Evolutionary conservation across 345 rosid species (phyloP).

Genomic region (Eucalyptus lansdowneana): DNA sequence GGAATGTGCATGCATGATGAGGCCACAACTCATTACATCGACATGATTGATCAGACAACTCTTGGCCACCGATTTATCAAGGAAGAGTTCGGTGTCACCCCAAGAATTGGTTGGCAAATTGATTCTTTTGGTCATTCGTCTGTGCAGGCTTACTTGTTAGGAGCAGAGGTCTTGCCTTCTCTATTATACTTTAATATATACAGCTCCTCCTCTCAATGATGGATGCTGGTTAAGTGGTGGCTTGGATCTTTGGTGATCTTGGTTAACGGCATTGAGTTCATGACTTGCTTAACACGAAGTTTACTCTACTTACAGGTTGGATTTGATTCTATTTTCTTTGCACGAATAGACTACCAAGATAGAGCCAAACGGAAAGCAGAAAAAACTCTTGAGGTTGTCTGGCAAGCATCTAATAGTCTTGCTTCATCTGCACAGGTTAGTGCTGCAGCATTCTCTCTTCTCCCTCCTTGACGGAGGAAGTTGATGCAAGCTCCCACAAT

Average conservation of each 20-base stretch:
- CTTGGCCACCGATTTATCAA: conserved; percentile 78
- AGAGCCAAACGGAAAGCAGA: conserved; percentile 60
- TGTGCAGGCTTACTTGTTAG: conserved; percentile 88
- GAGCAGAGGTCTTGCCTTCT: conserved; percentile 52
- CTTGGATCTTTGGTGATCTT: background rate
- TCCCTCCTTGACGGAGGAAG: background rate
- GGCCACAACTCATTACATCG: conserved; percentile 86
- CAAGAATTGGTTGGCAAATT: conserved; percentile 98
- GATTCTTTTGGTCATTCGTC: conserved; percentile 99
- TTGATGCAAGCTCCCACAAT: background rate
- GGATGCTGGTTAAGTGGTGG: background rate
- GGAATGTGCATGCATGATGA: conserved; percentile 99
- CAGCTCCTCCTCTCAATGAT: background rate
- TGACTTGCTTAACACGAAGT: background rate
- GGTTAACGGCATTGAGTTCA: background rate
- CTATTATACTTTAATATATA: background rate
- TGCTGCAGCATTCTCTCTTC: background rate
- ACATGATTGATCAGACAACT: conserved; percentile 96
- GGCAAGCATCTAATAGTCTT: conserved; percentile 81
- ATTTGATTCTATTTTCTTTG: conserved; percentile 77
- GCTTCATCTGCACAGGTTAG: conserved; percentile 77
- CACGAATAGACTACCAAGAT: conserved; percentile 96
- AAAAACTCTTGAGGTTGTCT: conserved; percentile 87
- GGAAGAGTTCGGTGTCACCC: conserved; percentile 68
- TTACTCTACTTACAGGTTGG: conserved; percentile 45